Evolutionary conservation across 495 filamentous ascomycete species (phyloP).

Genomic region (Xylaria telfairii): DNA sequence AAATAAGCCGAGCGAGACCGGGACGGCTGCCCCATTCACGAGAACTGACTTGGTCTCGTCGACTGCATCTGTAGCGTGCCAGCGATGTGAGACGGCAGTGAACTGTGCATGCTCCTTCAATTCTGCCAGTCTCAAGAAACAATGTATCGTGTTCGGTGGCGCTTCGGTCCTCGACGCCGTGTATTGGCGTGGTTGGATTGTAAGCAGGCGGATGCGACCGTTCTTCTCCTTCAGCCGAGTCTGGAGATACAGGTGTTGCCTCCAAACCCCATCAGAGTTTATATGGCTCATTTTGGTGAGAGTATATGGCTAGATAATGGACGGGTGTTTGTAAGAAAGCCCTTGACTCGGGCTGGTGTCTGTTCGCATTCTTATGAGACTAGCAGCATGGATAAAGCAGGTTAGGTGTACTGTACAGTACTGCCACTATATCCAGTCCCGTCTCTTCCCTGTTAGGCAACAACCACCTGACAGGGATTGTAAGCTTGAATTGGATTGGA

Average conservation of each 20-base stretch:
- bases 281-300: slow-evolving; percentile 8
- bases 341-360: neutral
- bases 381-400: neutral
- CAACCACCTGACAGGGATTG: neutral
- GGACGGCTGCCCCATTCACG: slow-evolving; percentile 26
- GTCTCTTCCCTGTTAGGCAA: neutral
- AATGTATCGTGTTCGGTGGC: slow-evolving; percentile 18
- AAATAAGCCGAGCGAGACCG: slow-evolving; percentile 22
- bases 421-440: neutral
- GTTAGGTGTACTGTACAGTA: neutral
- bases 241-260: slow-evolving; percentile 27
- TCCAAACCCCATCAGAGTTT: slow-evolving; percentile 11
- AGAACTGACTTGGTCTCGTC: slow-evolving; percentile 23
- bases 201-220: slow-evolving; percentile 27
- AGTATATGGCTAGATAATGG: neutral
- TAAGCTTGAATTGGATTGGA: neutral
- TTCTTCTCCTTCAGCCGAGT: slow-evolving; percentile 25
- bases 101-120: slow-evolving; percentile 21
- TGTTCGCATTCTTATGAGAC: neutral
- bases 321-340: neutral
- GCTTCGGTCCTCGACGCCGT: slow-evolving; percentile 17
- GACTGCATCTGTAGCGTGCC: slow-evolving; percentile 18
- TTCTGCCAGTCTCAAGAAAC: slow-evolving; percentile 25
- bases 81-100: slow-evolving; percentile 27
- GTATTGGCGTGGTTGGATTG: slow-evolving; percentile 26